Evolutionary conservation across 1,284 basidiomycete species (phyloP).

Genomic region (Tilletia setariae): DNA sequence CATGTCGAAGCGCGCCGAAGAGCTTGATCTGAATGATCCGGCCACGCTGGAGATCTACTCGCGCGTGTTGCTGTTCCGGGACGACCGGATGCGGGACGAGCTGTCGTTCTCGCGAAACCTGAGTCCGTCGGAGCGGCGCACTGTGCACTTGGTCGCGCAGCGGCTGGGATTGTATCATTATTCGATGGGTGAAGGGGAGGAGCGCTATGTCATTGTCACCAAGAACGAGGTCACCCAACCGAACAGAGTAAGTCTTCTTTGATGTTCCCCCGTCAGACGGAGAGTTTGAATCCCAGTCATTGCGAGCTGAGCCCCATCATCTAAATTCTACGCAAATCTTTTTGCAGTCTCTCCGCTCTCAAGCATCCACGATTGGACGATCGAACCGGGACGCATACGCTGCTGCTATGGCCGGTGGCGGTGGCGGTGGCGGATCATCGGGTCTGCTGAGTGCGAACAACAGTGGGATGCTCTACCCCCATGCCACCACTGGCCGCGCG

Average conservation of each 20-base stretch:
- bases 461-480: slow-evolving; percentile 32
- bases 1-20: slow-evolving; percentile 50
- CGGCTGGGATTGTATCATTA: slow-evolving; percentile 92
- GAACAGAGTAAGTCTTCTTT: slow-evolving; percentile 4
- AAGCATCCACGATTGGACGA: slow-evolving; percentile 44
- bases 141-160: slow-evolving; percentile 93
- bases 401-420: not conserved
- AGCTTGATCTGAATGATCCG: slow-evolving; percentile 92
- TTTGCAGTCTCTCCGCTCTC: slow-evolving; percentile 31
- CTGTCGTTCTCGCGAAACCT: slow-evolving; percentile 87
- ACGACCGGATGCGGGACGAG: slow-evolving; percentile 95
- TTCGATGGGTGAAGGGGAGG: slow-evolving; percentile 86
- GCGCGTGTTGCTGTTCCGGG: slow-evolving; percentile 92
- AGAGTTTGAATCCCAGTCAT: too few species aligned
- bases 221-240: slow-evolving; percentile 39
- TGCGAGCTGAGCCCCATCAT: too few species aligned
- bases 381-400: slow-evolving; percentile 25
- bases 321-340: not conserved
- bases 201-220: slow-evolving; percentile 80
- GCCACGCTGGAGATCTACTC: slow-evolving; percentile 96
- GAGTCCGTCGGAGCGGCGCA: slow-evolving; percentile 77
- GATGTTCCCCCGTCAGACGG: too few species aligned
- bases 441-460: slow-evolving; percentile 15
- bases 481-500: slow-evolving; percentile 37
- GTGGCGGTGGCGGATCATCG: not conserved